A percentile compares a stretch with the other conserved stretches of the same genome.
Evolutionary conservation across 1,284 basidiomycete genomes (phyloP).

Genomic region (Apiotrichum gracile): DNA sequence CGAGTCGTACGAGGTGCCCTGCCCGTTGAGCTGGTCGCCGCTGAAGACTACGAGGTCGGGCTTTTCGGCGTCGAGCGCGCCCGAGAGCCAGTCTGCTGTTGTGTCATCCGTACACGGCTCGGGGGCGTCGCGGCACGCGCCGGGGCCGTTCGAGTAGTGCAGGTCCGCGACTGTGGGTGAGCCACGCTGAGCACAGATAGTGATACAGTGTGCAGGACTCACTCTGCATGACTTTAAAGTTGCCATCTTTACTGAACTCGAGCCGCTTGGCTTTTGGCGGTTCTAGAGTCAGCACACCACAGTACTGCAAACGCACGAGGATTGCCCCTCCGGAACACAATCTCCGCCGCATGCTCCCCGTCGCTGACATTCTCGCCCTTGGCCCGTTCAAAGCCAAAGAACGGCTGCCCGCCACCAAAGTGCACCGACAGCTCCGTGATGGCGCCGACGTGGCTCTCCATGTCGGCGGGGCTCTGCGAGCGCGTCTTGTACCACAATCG

Average conservation of each 20-base stretch:
- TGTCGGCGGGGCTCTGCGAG: constrained; percentile 3
- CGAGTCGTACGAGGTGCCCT: constrained; percentile 79
- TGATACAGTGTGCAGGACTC: neutral
- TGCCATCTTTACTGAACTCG: constrained; percentile 72
- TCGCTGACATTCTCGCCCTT: constrained; percentile 2
- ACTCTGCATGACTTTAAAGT: constrained; percentile 77
- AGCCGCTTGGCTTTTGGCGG: constrained; percentile 65
- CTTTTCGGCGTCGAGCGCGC: constrained; percentile 70
- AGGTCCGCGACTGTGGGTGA: constrained; percentile 63
- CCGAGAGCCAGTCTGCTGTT: constrained; percentile 62
- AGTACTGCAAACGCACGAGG: constrained; percentile 31
- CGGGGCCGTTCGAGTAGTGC: constrained; percentile 71
- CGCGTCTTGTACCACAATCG: constrained; percentile 66
- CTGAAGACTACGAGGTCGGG: constrained; percentile 81
- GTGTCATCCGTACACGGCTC: constrained; percentile 60
- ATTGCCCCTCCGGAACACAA: constrained; percentile 35
- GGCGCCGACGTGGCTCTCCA: constrained; percentile 33
- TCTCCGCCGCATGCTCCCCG: constrained; percentile 33
- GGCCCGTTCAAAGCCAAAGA: constrained; percentile 70
- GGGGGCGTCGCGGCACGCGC: constrained; percentile 63
- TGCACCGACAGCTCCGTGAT: constrained; percentile 84
- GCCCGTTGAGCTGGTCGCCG: constrained; percentile 76
- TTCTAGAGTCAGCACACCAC: constrained; percentile 29
- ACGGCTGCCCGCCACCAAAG: constrained; percentile 70
- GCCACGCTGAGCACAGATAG: neutral